Evolutionary conservation across 1,139 yeast genomes (phyloP).

Genomic region (Magnusiomyces sp.): DNA sequence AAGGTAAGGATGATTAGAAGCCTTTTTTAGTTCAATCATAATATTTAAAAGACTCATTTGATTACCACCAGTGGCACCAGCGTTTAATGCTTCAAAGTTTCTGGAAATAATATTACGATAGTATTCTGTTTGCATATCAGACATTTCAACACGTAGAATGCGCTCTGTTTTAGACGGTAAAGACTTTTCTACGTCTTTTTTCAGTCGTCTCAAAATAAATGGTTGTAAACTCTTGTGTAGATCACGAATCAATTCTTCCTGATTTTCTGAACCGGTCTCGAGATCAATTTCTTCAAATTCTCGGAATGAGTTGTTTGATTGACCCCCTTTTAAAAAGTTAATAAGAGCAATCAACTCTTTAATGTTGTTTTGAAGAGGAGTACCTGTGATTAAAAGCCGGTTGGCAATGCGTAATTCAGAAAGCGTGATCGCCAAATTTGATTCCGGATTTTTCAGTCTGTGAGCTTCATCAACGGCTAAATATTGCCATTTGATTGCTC

Average conservation of each 20-base stretch:
- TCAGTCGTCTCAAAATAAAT: conserved; percentile 80
- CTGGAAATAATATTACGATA: conserved; percentile 88
- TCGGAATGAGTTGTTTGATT: conserved; percentile 33
- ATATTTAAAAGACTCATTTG: conserved; percentile 82
- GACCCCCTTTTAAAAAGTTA: conserved; percentile 94
- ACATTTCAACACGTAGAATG: conserved; percentile 85
- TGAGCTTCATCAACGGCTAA: conserved; percentile 99
- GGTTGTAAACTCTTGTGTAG: conserved; percentile 83
- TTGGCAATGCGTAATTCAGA: conserved; percentile 75
- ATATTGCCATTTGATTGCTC: conserved; percentile 87
- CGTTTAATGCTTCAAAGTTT: conserved; percentile 83
- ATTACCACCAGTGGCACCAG: conserved; percentile 66
- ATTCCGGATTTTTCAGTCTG: conserved; percentile 87
- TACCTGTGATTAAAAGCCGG: conserved; percentile 89
- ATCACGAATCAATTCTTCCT: conserved; percentile 80
- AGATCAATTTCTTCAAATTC: conserved; percentile 54
- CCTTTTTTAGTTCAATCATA: conserved; percentile 93
- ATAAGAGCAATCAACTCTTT: conserved; percentile 93
- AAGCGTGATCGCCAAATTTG: conserved; percentile 83
- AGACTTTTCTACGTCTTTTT: conserved; percentile 95
- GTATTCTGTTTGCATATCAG: conserved; percentile 91
- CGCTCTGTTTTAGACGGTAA: conserved; percentile 93
- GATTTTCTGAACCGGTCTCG: conserved; percentile 86
- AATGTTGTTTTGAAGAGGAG: conserved; percentile 93
- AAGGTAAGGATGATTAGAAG: conserved; percentile 92